Percentiles rank a stretch among this genome's conserved stretches.
phyloP scores from a whole-genome alignment of 495 filamentous ascomycete species.

The Trichocladium uniseriatum region DNA sequence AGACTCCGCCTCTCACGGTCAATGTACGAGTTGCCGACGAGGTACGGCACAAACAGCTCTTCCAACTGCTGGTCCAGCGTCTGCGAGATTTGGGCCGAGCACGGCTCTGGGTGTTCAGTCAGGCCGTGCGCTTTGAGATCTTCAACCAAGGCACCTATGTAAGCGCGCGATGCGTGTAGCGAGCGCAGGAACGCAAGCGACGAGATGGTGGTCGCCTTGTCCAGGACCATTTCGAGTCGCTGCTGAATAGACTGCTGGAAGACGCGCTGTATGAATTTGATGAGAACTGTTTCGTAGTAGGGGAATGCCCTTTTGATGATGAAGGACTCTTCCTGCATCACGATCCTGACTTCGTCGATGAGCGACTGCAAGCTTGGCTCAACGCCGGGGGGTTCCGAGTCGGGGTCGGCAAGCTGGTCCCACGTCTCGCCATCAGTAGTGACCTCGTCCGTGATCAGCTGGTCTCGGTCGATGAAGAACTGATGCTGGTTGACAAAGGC shows the following conservation, averaged over 20 bases:
- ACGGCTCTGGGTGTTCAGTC: slow-evolving; percentile 87
- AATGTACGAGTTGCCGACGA: slow-evolving; percentile 89
- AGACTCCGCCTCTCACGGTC: slow-evolving; percentile 84
- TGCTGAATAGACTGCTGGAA: slow-evolving; percentile 98
- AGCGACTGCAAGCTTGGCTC: slow-evolving; percentile 88
- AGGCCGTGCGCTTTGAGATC: slow-evolving; percentile 90
- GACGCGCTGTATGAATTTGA: slow-evolving; percentile 84
- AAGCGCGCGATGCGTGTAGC: slow-evolving; percentile 78
- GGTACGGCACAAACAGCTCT: slow-evolving; percentile 91
- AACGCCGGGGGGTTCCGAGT: slow-evolving; percentile 79
- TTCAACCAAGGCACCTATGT: slow-evolving; percentile 77
- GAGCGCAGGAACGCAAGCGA: slow-evolving; percentile 86
- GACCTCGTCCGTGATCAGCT: slow-evolving; percentile 85
- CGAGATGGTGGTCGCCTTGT: slow-evolving; percentile 84
- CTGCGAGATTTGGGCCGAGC: slow-evolving; percentile 75
- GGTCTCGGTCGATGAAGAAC: slow-evolving; percentile 92
- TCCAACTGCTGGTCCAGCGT: slow-evolving; percentile 92
- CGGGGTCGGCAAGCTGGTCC: slow-evolving; percentile 89
- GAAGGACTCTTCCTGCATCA: slow-evolving; percentile 93
- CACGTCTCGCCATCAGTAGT: slow-evolving; percentile 70
- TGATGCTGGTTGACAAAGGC: slow-evolving; percentile 98
- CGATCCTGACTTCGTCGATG: slow-evolving; percentile 84
- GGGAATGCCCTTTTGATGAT: slow-evolving; percentile 95
- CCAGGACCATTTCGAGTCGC: slow-evolving; percentile 87
- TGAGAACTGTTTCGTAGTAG: slow-evolving; percentile 87